Conservation (phyloP, 2,329 filamentous ascomycete species). For the Talaromyces islandicus region DNA sequence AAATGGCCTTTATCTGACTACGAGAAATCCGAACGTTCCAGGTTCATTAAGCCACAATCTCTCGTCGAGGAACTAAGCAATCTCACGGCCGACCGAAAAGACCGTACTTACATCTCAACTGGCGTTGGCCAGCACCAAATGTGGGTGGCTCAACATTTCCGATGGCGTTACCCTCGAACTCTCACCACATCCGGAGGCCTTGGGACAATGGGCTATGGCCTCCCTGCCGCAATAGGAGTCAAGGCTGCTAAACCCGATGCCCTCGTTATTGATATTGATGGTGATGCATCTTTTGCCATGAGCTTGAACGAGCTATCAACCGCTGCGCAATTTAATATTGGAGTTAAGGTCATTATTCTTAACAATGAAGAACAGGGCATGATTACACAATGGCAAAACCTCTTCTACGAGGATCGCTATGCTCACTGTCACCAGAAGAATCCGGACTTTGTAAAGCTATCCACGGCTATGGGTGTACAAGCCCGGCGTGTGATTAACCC, state of each 20-base stretch:
- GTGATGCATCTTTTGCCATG: slow-evolving; percentile 89
- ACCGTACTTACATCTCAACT: slow-evolving; percentile 74
- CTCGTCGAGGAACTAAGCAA: slow-evolving; percentile 79
- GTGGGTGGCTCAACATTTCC: slow-evolving; percentile 89
- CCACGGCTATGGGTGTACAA: slow-evolving; percentile 77
- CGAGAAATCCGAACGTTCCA: background rate
- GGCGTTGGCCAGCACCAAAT: slow-evolving; percentile 94
- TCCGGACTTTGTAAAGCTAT: slow-evolving; percentile 79
- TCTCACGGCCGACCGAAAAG: slow-evolving; percentile 66
- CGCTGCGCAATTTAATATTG: slow-evolving; percentile 84
- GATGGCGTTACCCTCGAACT: slow-evolving; percentile 76
- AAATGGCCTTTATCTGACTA: background rate
- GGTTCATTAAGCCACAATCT: slow-evolving; percentile 30
- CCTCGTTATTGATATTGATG: slow-evolving; percentile 84
- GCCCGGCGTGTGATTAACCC: slow-evolving; percentile 62
- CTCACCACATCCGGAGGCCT: slow-evolving; percentile 90
- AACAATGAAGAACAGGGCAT: slow-evolving; percentile 94
- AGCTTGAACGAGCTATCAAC: slow-evolving; percentile 83
- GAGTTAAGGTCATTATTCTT: slow-evolving; percentile 79
- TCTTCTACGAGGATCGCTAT: slow-evolving; percentile 84
- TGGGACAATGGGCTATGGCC: slow-evolving; percentile 84
- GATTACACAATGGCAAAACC: slow-evolving; percentile 89
- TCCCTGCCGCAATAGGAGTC: slow-evolving; percentile 82
- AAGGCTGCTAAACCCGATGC: slow-evolving; percentile 72
- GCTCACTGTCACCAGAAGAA: slow-evolving; percentile 80